Percentiles rank a stretch among this genome's conserved stretches.
phyloP scores from a whole-genome alignment of 1,139 yeast genomes.

The Geotrichum aggregatum region DNA sequence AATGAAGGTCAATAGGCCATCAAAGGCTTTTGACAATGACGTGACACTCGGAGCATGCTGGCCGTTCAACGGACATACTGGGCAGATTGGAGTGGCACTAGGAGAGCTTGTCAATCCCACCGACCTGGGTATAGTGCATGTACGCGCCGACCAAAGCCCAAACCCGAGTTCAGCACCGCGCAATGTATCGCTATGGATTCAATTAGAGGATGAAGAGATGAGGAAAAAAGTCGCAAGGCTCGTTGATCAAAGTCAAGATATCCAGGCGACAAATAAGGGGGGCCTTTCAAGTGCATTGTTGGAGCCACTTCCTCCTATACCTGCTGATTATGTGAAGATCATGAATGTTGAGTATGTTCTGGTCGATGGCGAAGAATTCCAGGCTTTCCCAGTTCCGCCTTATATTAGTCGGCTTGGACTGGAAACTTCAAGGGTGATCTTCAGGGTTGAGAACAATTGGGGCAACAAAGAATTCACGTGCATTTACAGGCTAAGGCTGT shows the following conservation, averaged over 20 bases:
- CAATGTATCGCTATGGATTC: conserved; percentile 35
- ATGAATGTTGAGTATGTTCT: conserved; percentile 33
- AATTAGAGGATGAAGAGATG: conserved; percentile 26
- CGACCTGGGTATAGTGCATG: conserved; percentile 36
- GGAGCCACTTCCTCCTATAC: conserved; percentile 17
- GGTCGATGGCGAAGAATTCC: conserved; percentile 28
- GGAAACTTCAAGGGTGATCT: conserved; percentile 27
- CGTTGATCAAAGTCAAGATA: conserved; percentile 16
- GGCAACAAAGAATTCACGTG: conserved; percentile 37
- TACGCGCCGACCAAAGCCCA: conserved; percentile 29
- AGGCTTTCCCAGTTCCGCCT: conserved; percentile 32
- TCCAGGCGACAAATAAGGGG: too few relatives aligned
- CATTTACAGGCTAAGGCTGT: conserved; percentile 35
- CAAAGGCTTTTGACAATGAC: conserved; percentile 29
- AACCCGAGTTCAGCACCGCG: conserved; percentile 36
- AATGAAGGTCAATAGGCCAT: conserved; percentile 29
- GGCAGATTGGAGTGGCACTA: conserved; percentile 33
- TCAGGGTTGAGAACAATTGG: conserved; percentile 36
- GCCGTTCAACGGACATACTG: conserved; percentile 37
- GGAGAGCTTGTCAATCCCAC: conserved; percentile 30
- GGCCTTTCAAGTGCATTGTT: too few relatives aligned
- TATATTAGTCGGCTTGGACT: conserved; percentile 23
- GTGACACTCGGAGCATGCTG: conserved; percentile 37
- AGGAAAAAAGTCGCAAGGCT: conserved; percentile 20
- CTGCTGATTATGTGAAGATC: conserved; percentile 28